phyloP scores from a whole-genome alignment of 2,329 filamentous ascomycete species.

The Cryphonectria parasitica region DNA sequence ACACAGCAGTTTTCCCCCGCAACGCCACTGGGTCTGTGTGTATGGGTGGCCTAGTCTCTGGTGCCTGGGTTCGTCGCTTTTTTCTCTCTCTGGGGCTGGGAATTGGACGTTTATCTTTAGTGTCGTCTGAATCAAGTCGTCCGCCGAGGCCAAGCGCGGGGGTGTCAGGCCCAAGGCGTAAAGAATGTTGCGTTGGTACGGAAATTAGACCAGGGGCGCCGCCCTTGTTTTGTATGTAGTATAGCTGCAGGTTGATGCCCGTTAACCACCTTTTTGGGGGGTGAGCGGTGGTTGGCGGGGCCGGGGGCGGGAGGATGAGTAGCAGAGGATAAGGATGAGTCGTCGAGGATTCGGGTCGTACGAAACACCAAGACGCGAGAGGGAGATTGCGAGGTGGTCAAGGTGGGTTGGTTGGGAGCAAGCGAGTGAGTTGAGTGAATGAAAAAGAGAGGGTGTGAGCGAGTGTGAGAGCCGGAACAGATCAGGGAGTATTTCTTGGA shows the following conservation, averaged over 20 bases:
- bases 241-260: slow-evolving; percentile 7
- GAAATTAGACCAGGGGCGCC: slow-evolving; percentile 13
- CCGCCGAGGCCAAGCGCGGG: slow-evolving; percentile 4
- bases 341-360: slow-evolving; percentile 4
- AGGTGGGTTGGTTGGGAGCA: neutral
- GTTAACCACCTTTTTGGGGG: neutral
- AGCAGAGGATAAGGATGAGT: neutral
- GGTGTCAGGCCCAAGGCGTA: neutral
- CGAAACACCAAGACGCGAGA: neutral
- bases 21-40: slow-evolving; percentile 6
- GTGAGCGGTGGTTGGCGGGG: neutral
- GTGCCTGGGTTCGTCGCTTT: neutral
- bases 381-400: neutral
- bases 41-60: neutral
- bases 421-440: neutral
- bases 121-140: neutral
- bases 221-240: slow-evolving; percentile 12
- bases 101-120: slow-evolving; percentile 2
- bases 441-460: neutral
- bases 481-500: neutral
- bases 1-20: slow-evolving; percentile 7
- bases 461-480: neutral
- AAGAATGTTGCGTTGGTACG: slow-evolving; percentile 9
- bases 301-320: neutral
- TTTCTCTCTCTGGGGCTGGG: neutral